Conservation (phyloP, 805 yeast species). For the Tetrapisispora namnaoensis region DNA sequence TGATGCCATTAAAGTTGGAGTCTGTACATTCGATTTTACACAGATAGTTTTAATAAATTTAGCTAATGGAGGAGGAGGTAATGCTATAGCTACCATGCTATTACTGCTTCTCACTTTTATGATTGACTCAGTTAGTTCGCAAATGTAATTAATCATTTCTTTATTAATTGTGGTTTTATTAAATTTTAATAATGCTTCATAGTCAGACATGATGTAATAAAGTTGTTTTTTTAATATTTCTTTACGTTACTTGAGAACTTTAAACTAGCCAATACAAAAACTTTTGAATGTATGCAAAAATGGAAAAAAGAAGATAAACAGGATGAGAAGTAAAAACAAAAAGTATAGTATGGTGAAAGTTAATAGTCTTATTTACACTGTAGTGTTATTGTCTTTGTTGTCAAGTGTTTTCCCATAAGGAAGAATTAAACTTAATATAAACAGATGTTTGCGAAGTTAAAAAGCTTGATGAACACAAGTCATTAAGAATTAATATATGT, state of each 20-base stretch:
- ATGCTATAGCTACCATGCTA: conserved; percentile 7
- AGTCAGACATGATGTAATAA: conserved; percentile 10
- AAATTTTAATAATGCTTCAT: conserved; percentile 23
- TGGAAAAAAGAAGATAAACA: too few relatives aligned
- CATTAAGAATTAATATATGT: not conserved
- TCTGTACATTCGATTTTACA: conserved; percentile 79
- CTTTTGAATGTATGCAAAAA: too few relatives aligned
- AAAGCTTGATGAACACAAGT: too few relatives aligned
- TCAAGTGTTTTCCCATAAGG: too few relatives aligned
- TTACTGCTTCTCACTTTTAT: conserved; percentile 17
- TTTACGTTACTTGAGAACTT: not conserved
- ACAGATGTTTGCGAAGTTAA: too few relatives aligned
- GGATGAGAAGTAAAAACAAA: too few relatives aligned
- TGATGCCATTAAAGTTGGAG: conserved; percentile 90
- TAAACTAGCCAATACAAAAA: too few relatives aligned
- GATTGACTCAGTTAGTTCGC: conserved; percentile 21
- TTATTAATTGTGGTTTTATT: conserved; percentile 19
- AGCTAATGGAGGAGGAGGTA: conserved; percentile 37
- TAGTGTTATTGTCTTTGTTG: too few relatives aligned
- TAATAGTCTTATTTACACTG: too few relatives aligned
- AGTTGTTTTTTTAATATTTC: not conserved
- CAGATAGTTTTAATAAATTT: conserved; percentile 66
- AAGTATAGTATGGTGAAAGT: too few relatives aligned
- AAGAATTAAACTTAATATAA: too few relatives aligned
- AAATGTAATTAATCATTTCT: conserved; percentile 25